A percentile compares a stretch with the other conserved stretches of the same genome.
These are phyloP conservation scores for Talaromyces stipitatus DNA, from an alignment of 495 filamentous ascomycete genomes.

Conservation along the genomic window DNA sequence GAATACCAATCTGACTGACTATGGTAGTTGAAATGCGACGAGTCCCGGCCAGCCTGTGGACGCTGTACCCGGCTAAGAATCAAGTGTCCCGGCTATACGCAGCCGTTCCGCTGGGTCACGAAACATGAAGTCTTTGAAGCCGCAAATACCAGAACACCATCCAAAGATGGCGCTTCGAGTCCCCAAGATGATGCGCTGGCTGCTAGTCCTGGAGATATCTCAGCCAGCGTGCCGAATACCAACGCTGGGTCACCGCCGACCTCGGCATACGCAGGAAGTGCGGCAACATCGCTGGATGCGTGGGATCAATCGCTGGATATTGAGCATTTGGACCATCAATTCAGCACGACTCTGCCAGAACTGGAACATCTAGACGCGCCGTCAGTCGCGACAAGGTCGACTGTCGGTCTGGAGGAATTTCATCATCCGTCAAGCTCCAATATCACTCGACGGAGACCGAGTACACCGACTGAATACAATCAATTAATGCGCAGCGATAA, in stretches of 20 bases:
- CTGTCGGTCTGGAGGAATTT: neutral
- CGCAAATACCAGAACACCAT: neutral
- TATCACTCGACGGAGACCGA: neutral
- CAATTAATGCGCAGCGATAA: neutral
- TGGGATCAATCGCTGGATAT: neutral
- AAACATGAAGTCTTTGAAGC: constrained; percentile 32
- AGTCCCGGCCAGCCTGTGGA: constrained; percentile 42
- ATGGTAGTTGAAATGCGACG: constrained; percentile 48
- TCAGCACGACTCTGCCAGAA: constrained; percentile 25
- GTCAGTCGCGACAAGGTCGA: constrained; percentile 3
- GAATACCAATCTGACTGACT: neutral
- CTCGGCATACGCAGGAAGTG: neutral
- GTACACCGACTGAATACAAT: neutral
- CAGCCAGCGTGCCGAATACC: neutral
- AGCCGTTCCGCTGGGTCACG: constrained; percentile 47
- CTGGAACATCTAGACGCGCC: constrained; percentile 25
- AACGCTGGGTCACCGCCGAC: neutral
- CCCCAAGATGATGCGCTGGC: neutral
- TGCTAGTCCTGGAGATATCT: neutral
- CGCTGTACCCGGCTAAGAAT: constrained; percentile 44
- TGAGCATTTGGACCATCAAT: constrained; percentile 23
- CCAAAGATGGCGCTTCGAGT: neutral
- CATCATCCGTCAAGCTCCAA: neutral
- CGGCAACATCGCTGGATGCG: neutral
- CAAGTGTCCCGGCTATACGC: constrained; percentile 45